These are phyloP conservation scores for Flammula alnicola DNA, from an alignment of 1,284 basidiomycete genomes.

Conservation along the genomic window DNA sequence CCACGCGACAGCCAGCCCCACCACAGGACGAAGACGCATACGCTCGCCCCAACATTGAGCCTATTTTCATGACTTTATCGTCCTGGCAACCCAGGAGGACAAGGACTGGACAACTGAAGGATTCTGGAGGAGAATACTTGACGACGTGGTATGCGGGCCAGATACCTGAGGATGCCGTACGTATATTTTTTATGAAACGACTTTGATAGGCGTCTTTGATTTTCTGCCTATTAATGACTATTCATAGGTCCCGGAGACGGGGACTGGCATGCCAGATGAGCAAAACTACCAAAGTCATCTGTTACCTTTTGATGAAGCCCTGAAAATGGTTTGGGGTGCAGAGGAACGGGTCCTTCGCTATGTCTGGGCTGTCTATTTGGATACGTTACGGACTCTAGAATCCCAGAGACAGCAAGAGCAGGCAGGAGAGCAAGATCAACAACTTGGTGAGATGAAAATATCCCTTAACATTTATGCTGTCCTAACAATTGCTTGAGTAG, in stretches of 20 bases:
- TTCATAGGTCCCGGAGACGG: constrained; percentile 46
- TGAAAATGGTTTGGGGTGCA: constrained; percentile 20
- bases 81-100: constrained; percentile 33
- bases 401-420: neutral
- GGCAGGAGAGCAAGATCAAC: neutral
- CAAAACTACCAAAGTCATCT: constrained; percentile 46
- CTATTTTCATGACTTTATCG: constrained; percentile 46
- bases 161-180: constrained; percentile 55
- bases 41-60: constrained; percentile 43
- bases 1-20: constrained; percentile 43
- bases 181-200: neutral
- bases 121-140: constrained; percentile 51
- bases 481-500: no score
- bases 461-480: no score
- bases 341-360: constrained; percentile 35
- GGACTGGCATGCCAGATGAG: constrained; percentile 63
- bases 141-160: constrained; percentile 57
- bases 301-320: constrained; percentile 36
- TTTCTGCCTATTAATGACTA: neutral
- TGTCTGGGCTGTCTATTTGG: constrained; percentile 32
- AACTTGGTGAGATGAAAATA: no score
- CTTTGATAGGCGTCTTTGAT: neutral
- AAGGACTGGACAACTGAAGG: constrained; percentile 10
- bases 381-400: constrained; percentile 18
- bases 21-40: constrained; percentile 27